These are phyloP conservation scores for Naganishia vishniacii DNA, from an alignment of 768 basidiomycete species.

Conservation along the genomic window DNA sequence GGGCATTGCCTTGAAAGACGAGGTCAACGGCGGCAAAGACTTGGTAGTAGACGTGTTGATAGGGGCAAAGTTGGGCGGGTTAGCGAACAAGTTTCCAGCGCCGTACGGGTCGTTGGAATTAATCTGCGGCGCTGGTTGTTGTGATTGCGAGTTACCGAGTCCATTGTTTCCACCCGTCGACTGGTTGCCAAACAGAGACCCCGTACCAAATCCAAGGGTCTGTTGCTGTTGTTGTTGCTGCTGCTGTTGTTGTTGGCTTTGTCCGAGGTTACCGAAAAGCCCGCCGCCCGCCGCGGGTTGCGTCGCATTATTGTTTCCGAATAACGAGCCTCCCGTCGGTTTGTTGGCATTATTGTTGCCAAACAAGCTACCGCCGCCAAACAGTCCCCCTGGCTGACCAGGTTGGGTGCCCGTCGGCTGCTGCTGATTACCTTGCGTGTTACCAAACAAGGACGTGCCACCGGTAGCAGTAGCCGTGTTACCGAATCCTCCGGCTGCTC, in stretches of 20 bases:
- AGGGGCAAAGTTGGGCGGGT: conserved; percentile 55
- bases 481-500: conserved; percentile 41
- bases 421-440: conserved; percentile 33
- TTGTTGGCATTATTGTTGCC: conserved; percentile 21
- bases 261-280: conserved; percentile 37
- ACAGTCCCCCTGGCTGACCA: conserved; percentile 45
- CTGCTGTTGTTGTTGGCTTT: conserved; percentile 33
- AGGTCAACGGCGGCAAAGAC: conserved; percentile 45
- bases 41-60: conserved; percentile 45
- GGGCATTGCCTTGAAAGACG: conserved; percentile 44
- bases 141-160: conserved; percentile 47
- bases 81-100: conserved; percentile 55
- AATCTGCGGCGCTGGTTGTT: conserved; percentile 30
- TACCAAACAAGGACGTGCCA: conserved; percentile 39
- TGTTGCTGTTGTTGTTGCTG: conserved; percentile 33
- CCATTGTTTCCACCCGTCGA: conserved; percentile 33
- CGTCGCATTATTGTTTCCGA: conserved; percentile 31
- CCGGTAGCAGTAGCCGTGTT: conserved; percentile 26
- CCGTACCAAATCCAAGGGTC: conserved; percentile 26
- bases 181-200: conserved; percentile 28
- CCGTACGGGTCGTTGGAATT: conserved; percentile 50
- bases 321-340: conserved; percentile 29
- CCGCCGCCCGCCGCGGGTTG: conserved; percentile 28
- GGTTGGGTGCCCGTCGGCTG: conserved; percentile 31
- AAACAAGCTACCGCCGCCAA: conserved; percentile 40